Conservation (phyloP, 1,284 basidiomycete genomes). For the Pseudozyma sp. region DNA sequence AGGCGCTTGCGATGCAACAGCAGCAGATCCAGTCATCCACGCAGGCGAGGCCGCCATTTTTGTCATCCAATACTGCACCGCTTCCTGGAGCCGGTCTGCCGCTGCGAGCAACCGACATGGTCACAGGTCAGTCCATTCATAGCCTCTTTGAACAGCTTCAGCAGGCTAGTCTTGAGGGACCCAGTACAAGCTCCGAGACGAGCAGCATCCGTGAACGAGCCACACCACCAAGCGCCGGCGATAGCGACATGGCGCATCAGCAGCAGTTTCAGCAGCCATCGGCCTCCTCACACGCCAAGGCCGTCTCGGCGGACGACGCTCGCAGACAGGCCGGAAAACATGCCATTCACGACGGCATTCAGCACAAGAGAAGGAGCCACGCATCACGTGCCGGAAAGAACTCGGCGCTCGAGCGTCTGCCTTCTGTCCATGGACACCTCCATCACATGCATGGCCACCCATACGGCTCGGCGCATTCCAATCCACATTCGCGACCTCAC, state of each 20-base stretch:
- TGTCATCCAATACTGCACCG: constrained; percentile 44
- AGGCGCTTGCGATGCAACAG: constrained; percentile 31
- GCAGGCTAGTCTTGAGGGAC: constrained; percentile 37
- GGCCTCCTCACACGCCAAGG: constrained; percentile 22
- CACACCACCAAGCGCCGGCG: constrained; percentile 44
- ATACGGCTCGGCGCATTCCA: constrained; percentile 12
- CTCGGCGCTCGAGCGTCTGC: constrained; percentile 43
- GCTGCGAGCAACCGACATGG: constrained; percentile 40
- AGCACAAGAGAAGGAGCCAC: constrained; percentile 49
- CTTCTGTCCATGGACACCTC: constrained; percentile 46
- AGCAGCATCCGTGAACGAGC: constrained; percentile 35
- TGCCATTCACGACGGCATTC: constrained; percentile 24
- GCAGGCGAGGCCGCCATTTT: constrained; percentile 30
- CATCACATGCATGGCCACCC: constrained; percentile 40
- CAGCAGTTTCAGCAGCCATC: constrained; percentile 20
- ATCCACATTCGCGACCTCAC: constrained; percentile 30
- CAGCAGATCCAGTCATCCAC: constrained; percentile 18
- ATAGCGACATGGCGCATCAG: constrained; percentile 34
- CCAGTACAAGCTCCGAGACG: constrained; percentile 30
- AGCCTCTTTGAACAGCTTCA: constrained; percentile 48
- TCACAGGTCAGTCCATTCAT: constrained; percentile 41
- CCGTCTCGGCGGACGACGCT: constrained; percentile 53
- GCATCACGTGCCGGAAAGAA: constrained; percentile 47
- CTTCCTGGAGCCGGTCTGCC: constrained; percentile 23
- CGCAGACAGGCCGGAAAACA: constrained; percentile 47